A percentile compares a stretch with the other conserved stretches of the same genome.
phyloP scores from a whole-genome alignment of 257 asterid species.

The Nicotiana otophora region DNA sequence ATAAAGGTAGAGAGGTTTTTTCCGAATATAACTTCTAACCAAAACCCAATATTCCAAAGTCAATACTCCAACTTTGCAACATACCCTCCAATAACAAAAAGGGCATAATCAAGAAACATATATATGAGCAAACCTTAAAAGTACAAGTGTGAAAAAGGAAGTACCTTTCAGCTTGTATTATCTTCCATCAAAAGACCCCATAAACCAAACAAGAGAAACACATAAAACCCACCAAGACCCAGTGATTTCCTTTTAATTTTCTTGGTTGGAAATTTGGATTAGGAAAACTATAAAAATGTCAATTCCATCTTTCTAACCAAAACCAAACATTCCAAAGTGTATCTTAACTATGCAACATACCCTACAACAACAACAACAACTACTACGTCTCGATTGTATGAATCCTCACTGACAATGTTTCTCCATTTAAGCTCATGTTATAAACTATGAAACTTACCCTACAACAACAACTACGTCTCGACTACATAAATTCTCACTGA shows the following conservation, averaged over 20 bases:
- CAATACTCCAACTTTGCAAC: background rate
- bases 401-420: too few relatives aligned
- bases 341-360: background rate
- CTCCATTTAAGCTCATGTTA: too few relatives aligned
- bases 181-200: background rate
- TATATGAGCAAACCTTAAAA: background rate
- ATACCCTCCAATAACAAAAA: background rate
- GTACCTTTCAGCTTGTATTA: background rate
- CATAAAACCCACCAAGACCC: background rate
- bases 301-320: background rate
- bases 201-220: slow-evolving; percentile 3
- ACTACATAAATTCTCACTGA: too few relatives aligned
- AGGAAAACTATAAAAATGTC: background rate
- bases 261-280: background rate
- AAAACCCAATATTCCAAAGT: background rate
- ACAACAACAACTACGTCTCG: too few relatives aligned
- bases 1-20: too few relatives aligned
- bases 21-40: background rate
- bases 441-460: too few relatives aligned
- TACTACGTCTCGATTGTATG: too few relatives aligned
- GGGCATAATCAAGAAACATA: background rate
- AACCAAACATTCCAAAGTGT: background rate
- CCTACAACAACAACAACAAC: too few relatives aligned
- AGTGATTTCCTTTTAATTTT: background rate
- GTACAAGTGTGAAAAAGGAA: background rate